These are phyloP conservation scores for Onygenales sp. DNA, from an alignment of 2,329 filamentous ascomycete species.

Conservation along the genomic window DNA sequence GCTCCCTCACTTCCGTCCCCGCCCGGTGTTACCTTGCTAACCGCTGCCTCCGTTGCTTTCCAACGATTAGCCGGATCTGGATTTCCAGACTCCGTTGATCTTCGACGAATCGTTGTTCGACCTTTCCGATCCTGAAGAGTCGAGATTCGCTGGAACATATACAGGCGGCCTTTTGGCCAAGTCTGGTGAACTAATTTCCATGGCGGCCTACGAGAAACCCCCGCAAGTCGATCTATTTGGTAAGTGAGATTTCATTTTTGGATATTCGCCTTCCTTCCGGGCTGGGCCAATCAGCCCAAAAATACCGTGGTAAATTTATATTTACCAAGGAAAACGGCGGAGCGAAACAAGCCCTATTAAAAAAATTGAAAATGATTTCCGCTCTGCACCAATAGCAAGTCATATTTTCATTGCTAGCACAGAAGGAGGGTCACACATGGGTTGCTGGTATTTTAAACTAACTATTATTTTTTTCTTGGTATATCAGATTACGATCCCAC, in stretches of 20 bases:
- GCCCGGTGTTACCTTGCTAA: slow-evolving; percentile 2
- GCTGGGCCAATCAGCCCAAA: background rate
- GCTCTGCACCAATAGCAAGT: background rate
- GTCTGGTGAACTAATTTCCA: slow-evolving; percentile 58
- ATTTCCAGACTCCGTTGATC: slow-evolving; percentile 38
- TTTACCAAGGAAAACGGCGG: slow-evolving; percentile 1
- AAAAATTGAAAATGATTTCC: background rate
- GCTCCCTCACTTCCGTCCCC: background rate
- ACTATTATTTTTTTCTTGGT: slow-evolving; percentile 1
- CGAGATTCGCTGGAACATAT: slow-evolving; percentile 34
- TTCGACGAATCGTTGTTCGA: slow-evolving; percentile 36
- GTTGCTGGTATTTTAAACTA: slow-evolving; percentile 4
- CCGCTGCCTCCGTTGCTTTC: slow-evolving; percentile 12
- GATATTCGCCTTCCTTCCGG: background rate
- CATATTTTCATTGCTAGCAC: background rate
- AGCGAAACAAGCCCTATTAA: slow-evolving; percentile 3
- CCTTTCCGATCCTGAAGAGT: slow-evolving; percentile 36
- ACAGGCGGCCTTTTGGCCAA: slow-evolving; percentile 46
- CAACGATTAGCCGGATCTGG: slow-evolving; percentile 29
- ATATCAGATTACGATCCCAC: slow-evolving; percentile 28
- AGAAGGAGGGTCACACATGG: background rate
- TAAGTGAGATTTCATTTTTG: slow-evolving; percentile 41
- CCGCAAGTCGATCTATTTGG: slow-evolving; percentile 70
- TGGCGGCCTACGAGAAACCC: slow-evolving; percentile 73
- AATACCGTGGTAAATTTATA: background rate